Percentiles rank a stretch among this genome's conserved stretches.
phyloP scores from a whole-genome alignment of 352 stramenopile genomes.

The Elongisporangium undulatum region DNA sequence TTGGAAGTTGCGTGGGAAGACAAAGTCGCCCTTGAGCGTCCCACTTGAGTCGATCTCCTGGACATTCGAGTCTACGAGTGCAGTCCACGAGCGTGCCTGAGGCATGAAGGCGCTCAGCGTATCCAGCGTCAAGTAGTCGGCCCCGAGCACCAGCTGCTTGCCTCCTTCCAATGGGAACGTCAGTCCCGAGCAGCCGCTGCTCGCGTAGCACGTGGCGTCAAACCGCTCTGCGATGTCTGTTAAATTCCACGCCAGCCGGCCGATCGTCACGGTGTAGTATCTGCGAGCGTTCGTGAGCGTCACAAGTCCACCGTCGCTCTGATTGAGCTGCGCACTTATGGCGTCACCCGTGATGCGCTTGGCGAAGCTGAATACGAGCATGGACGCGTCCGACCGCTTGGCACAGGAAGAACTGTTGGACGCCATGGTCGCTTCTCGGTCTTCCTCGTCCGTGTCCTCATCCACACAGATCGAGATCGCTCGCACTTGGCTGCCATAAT shows the following conservation, averaged over 20 bases:
- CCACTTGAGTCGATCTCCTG: constrained; percentile 46
- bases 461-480: constrained; percentile 36
- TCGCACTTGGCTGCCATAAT: constrained; percentile 43
- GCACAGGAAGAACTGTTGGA: constrained; percentile 16
- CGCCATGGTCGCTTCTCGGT: constrained; percentile 27
- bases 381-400: constrained; percentile 20
- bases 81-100: constrained; percentile 20
- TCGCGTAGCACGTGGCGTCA: constrained; percentile 22
- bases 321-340: constrained; percentile 17
- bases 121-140: constrained; percentile 18
- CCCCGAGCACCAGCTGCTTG: constrained; percentile 24
- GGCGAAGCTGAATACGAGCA: constrained; percentile 55
- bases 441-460: constrained; percentile 19
- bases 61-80: constrained; percentile 36
- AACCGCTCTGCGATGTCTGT: constrained; percentile 26
- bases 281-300: constrained; percentile 37
- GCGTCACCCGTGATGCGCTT: constrained; percentile 40
- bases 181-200: not conserved
- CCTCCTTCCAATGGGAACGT: constrained; percentile 8
- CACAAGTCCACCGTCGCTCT: constrained; percentile 13
- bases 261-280: constrained; percentile 42
- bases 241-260: constrained; percentile 30
- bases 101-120: constrained; percentile 27
- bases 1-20: constrained; percentile 45
- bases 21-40: constrained; percentile 48